Base-by-base conservation (phyloP, 805 yeast species). In the Suhomyces kilbournensis region DNA sequence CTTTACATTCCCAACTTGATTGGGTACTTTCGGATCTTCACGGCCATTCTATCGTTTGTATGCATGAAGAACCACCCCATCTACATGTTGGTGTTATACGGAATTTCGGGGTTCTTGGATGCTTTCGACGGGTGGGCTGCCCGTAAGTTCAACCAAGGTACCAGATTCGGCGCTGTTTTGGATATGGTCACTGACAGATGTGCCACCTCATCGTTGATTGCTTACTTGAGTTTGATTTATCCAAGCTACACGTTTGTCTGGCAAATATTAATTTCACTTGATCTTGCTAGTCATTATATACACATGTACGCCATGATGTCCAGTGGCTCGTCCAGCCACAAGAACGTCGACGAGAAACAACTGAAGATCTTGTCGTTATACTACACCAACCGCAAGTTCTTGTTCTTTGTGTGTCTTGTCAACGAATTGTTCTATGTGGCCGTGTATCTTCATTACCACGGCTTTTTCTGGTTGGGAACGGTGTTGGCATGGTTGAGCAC, bases 121-220 rank as follows among this genome's bases (percentile, higher is more conserved):
- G 99, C 99, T 0, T 82, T 91, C 53, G 99, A 94, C 68, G 99
- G 99, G 3, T 84, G 86, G 51, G 96, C 97, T 52, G 99, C 99
- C 4, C 80, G 99, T 57, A 80, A 80, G 62, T 90, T 78, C 67
- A 83, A 88, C 67, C 99, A 94, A 69, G 86, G 96, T 14, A 89
- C 97, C 30, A 81, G 83, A 59, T 90, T 90, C 60, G 99, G 99
- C 35, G 98, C 99, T 17, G 96, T 96, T 19, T 79, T 94, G 61
- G 99, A 94, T 70, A 94, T 94, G 99, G 97, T 94, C 30, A 93
- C 99, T 17, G 99, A 94, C 69, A 80, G 99, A 65, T 94, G 97
- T 67, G 92, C 99, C 12, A 94, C 99, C 0, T 83, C 96, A 12
- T 87, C 97, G n/a, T 79, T 94, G 63, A 84, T 94, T 60, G 91